Base-by-base conservation (phyloP, 306 rosid species). In the Heteromeles arbutifolia region DNA sequence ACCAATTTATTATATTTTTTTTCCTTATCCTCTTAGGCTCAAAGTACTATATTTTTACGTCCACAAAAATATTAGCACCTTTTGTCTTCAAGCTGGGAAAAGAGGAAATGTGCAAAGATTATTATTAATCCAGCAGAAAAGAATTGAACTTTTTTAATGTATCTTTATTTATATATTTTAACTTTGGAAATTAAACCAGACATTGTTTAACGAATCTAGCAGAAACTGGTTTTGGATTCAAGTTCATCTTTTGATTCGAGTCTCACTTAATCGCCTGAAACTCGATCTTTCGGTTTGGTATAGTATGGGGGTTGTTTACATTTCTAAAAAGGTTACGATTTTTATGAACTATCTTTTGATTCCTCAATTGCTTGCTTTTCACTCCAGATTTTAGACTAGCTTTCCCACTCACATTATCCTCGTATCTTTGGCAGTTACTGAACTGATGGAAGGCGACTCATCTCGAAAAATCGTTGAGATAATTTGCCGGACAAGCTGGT, bases 381-480 rank as follows among this genome's bases (percentile, higher is more conserved):
- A 56, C 52, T 43, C 29, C 31, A 31, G 28, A 48, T 29, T 69
- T 39, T 70, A 9, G 25, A 29, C n/a, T 70, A 31, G 34, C 28
- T 39, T 43, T 69, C 58, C 65, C 21, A 24, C 78, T 69, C 24
- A 77, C 79, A 28, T 1, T 41, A 13, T 69, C 45, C 39, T 6
- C 44, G 18, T 56, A 12, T 45, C n/a, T 75, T 31, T 37, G 61
- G 53, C 93, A 93, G 98, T 93, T 65, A 91, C 97, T 59, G 98
- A 93, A 58, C 97, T 93, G 39, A 89, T 87, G 82, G 98, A 91
- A 74, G 97, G 98, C 3, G 98, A 93, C 77, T 93, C 98, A 31
- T 93, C 98, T 22, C 87, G 98, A 80, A 93, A 91, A 84, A 92
- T 90, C 50, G 97, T 92, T 32, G 96, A 92, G 78, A 92, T 92